These are phyloP conservation scores for Nitzschia sp. DNA, from an alignment of 108 stramenopile species.

Conservation along the genomic window DNA sequence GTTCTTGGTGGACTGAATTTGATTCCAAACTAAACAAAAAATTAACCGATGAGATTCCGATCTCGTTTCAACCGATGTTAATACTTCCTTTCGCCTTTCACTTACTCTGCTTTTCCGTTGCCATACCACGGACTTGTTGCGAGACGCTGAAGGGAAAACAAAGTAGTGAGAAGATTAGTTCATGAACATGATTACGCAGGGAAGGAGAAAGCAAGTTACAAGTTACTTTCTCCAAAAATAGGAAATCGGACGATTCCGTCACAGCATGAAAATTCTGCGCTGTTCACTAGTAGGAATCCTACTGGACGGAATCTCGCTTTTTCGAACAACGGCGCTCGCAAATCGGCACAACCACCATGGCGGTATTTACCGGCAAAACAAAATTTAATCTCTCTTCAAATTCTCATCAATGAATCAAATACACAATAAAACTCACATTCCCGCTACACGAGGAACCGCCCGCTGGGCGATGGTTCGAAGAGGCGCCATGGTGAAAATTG, in stretches of 20 bases:
- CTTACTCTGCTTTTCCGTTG: conserved; percentile 89
- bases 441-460: conserved; percentile 30
- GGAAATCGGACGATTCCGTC: neutral
- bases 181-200: neutral
- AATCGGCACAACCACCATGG: neutral
- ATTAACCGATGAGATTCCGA: neutral
- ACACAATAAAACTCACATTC: conserved; percentile 22
- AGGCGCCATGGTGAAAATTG: conserved; percentile 37
- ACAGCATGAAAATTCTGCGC: neutral
- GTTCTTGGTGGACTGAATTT: conserved; percentile 98
- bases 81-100: neutral
- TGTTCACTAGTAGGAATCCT: neutral
- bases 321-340: neutral
- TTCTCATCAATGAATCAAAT: neutral
- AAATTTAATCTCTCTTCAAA: neutral
- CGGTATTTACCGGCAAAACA: neutral
- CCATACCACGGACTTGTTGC: conserved; percentile 73
- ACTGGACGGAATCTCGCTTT: neutral
- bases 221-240: neutral
- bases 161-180: neutral
- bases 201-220: neutral
- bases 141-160: conserved; percentile 23
- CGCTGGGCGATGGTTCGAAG: conserved; percentile 34
- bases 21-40: conserved; percentile 75
- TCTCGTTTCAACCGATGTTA: neutral